Base-by-base conservation (phyloP, 345 rosid species). In the Ceriops decandra region DNA sequence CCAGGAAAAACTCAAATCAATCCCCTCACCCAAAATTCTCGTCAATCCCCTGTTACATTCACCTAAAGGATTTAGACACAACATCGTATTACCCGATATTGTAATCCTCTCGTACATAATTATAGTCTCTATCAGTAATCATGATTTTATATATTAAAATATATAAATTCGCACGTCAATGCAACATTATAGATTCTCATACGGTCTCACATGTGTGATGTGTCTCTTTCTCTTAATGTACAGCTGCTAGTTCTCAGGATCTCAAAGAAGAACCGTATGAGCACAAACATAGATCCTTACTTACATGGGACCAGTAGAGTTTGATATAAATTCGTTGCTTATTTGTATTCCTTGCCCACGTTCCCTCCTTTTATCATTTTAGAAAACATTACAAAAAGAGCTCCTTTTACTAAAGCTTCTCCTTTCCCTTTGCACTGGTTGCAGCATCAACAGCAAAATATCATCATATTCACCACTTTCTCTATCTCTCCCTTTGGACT, bases 391-490 rank as follows among this genome's bases (percentile, higher is more conserved):
- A 24, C 19, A 30, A 69, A 80, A 83, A 69, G 74, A 59, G 42
- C 64, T 72, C 32, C 79, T 78, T 85, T 83, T 68, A 56, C 78
- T 68, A 81, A 81, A 78, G 84, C 76, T 73, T 71, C 60, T 7
- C 20, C 67, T 63, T 63, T 67, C 52, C 72, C 70, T 64, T 49
- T 20, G 71, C 42, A 42, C 68, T 63, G 76, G 73, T 74, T 72
- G 76, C 76, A 73, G 54, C 75, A 59, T 66, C 79, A 59, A 38
- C 75, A 73, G 57, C 76, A 75, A 80, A 63, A 69, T 71, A 70
- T 82, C 85, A 80, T 84, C 85, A 84, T 78, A 60, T 69, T 76
- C 77, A 76, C 85, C 82, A 66, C 79, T 66, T 30, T 8, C 78
- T 69, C 60, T 42, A 74, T 58, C 62, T 71, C 67, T 54, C 42